Conservation (phyloP, 2,329 filamentous ascomycete species). For the Pseudonectria buxi region DNA sequence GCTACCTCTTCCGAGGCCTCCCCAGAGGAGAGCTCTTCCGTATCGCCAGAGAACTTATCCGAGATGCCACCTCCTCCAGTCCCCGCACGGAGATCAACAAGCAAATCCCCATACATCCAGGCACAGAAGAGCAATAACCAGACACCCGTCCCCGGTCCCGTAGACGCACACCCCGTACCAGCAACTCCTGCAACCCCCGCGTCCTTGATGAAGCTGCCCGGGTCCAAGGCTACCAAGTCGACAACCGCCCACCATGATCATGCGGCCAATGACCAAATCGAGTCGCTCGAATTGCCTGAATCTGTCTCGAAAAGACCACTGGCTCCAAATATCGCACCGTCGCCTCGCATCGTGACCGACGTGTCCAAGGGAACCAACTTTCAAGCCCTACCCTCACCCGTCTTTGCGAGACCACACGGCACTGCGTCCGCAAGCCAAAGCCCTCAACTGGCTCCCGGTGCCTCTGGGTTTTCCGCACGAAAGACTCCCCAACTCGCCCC, state of each 20-base stretch:
- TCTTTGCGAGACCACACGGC: constrained; percentile 33
- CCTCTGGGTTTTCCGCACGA: constrained; percentile 36
- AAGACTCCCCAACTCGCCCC: constrained; percentile 52
- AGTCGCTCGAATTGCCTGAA: constrained; percentile 65
- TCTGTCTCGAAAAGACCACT: constrained; percentile 38
- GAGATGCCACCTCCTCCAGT: constrained; percentile 64
- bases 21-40: constrained; percentile 54
- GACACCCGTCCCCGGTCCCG: constrained; percentile 16
- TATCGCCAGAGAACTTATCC: constrained; percentile 56
- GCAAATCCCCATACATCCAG: constrained; percentile 60
- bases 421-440: constrained; percentile 56
- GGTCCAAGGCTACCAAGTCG: constrained; percentile 44
- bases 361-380: constrained; percentile 45
- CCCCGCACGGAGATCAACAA: constrained; percentile 57
- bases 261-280: constrained; percentile 45
- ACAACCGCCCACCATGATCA: constrained; percentile 35
- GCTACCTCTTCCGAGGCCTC: constrained; percentile 46
- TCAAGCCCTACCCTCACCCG: constrained; percentile 43
- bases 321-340: constrained; percentile 34
- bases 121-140: constrained; percentile 39
- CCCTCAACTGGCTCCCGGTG: constrained; percentile 53
- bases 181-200: constrained; percentile 74
- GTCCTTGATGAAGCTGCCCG: constrained; percentile 72
- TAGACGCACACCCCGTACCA: constrained; percentile 37
- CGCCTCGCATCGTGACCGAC: constrained; percentile 30